Conservation (phyloP, 2,329 filamentous ascomycete species). For the Bretziella fagacearum region DNA sequence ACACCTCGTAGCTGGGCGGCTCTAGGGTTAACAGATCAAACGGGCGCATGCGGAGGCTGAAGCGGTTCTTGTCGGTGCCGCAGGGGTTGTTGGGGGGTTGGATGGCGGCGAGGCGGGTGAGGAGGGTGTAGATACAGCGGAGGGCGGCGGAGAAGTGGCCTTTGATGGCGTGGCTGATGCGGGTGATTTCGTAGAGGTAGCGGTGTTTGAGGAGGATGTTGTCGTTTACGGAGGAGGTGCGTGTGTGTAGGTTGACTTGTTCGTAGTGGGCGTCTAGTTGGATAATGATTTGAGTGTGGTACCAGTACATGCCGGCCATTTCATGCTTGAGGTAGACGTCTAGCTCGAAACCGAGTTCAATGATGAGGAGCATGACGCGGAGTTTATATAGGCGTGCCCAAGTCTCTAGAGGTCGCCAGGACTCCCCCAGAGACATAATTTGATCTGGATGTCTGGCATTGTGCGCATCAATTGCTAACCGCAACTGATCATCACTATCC, state of each 20-base stretch:
- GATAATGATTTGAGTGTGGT: slow-evolving; percentile 30
- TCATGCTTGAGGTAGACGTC: slow-evolving; percentile 79
- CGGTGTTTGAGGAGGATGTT: not conserved
- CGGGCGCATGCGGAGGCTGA: slow-evolving; percentile 75
- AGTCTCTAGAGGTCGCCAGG: slow-evolving; percentile 28
- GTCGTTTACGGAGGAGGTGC: not conserved
- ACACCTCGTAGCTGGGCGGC: slow-evolving; percentile 36
- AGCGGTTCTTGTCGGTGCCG: slow-evolving; percentile 48
- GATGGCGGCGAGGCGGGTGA: slow-evolving; percentile 42
- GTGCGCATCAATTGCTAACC: slow-evolving; percentile 39
- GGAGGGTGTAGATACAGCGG: slow-evolving; percentile 46
- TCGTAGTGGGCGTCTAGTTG: not conserved
- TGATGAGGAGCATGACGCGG: slow-evolving; percentile 68
- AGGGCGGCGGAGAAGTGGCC: slow-evolving; percentile 36
- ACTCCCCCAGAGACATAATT: not conserved
- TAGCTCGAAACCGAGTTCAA: slow-evolving; percentile 88
- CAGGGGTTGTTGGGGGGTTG: slow-evolving; percentile 41
- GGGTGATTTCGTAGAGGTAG: not conserved
- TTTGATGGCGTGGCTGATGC: not conserved
- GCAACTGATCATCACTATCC: slow-evolving; percentile 54
- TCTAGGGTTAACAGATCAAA: slow-evolving; percentile 29
- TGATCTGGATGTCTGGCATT: not conserved
- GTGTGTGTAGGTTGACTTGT: not conserved
- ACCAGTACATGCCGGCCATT: slow-evolving; percentile 78
- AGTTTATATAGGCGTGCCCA: slow-evolving; percentile 89